Percentiles rank a stretch among this genome's conserved stretches.
These are phyloP conservation scores for Boletellus deceptivus DNA, from an alignment of 1,284 basidiomycete genomes.

Conservation along the genomic window DNA sequence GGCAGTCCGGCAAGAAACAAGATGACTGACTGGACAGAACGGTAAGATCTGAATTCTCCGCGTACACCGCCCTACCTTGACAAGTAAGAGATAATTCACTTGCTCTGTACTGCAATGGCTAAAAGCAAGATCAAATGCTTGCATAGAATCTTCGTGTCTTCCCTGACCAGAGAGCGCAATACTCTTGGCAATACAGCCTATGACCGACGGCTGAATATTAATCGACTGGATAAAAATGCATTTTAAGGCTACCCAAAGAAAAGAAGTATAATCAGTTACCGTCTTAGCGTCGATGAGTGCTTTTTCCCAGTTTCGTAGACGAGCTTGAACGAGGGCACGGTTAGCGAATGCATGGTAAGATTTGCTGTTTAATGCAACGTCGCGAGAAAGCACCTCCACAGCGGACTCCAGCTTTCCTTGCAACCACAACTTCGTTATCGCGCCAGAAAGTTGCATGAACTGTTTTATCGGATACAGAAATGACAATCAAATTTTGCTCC, in stretches of 20 bases:
- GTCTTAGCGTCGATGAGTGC: constrained; percentile 17
- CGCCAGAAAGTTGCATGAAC: constrained; percentile 13
- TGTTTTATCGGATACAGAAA: not conserved
- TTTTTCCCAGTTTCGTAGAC: constrained; percentile 4
- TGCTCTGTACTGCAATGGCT: constrained; percentile 5
- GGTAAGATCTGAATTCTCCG: not conserved
- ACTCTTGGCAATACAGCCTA: constrained; percentile 22
- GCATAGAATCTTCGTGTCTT: constrained; percentile 19
- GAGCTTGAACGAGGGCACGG: constrained; percentile 14
- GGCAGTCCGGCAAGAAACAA: constrained; percentile 14
- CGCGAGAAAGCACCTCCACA: constrained; percentile 12
- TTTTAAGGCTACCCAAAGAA: not conserved
- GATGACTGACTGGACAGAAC: constrained; percentile 10
- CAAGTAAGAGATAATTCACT: constrained; percentile 9
- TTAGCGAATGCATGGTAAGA: constrained; percentile 13
- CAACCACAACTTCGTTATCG: constrained; percentile 7
- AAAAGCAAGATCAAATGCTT: constrained; percentile 20
- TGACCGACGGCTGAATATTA: constrained; percentile 10
- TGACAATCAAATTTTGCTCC: not conserved
- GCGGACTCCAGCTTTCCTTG: constrained; percentile 1
- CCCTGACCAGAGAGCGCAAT: constrained; percentile 14
- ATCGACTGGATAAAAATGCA: constrained; percentile 10
- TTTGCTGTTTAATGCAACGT: constrained; percentile 10
- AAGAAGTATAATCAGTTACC: constrained; percentile 3
- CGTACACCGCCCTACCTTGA: constrained; percentile 10